Evolutionary conservation across 2,329 filamentous ascomycete species (phyloP), one percentile per base, ranked within the genome.

Genomic region (Akanthomyces uredinophilus): DNA sequence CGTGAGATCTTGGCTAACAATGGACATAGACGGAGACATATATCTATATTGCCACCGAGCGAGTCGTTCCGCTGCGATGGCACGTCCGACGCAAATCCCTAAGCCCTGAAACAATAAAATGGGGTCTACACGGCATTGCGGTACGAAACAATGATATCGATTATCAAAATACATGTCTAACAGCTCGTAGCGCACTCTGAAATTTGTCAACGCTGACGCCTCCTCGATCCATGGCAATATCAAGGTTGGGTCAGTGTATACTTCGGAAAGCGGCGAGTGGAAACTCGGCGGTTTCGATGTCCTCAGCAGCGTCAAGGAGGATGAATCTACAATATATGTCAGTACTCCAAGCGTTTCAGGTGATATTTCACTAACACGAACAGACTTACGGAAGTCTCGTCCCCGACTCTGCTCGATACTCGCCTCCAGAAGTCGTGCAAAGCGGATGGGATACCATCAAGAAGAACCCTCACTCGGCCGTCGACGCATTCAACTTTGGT

Each of bases 201-300:
- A 95, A 70, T 99, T 99, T 71, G 91, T 99, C 73, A 99, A 99
- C 70, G 87, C 90, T 53, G 95, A 99, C 67, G 95, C 93, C 3
- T 83, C 89, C 2, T 97, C 93, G 0, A 90, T 99, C 57, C 95
- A 99, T 70, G 95, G 93, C 54, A 91, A 86, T 69, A 80, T 99
- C 58, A 87, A 91, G 65, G 89, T 91, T 22, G 90, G 90, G 0
- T 96, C 94, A 0, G 83, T 99, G 66, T 99, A 93, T 75, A 95
- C 91, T 4, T 92, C 92, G 64, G 94, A 98, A 72, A 97, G 95
- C 71, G 95, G 95, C 63, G 95, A 99, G 77, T 99, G 95, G 95
- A 98, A 96, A 71, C 79, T 99, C 2, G 93, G 90, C 22, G 95
- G 95, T 0, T 96, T 99, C 68, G 95, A 99, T 67, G 84, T 96